Evolutionary conservation across 2,329 filamentous ascomycete genomes (phyloP).

Genomic region (Phoma sp.): DNA sequence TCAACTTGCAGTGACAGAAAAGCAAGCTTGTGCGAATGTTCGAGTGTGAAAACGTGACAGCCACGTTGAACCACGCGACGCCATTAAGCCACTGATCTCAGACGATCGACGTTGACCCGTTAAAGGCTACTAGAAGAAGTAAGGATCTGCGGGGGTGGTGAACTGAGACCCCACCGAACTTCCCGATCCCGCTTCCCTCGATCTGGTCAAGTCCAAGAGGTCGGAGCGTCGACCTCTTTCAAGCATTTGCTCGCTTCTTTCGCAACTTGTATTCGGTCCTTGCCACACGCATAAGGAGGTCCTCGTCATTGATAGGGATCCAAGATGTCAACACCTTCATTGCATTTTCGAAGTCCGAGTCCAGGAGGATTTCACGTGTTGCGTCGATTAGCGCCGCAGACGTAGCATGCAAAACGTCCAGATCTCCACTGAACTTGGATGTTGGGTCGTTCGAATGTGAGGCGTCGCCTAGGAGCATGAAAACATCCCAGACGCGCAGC

Average conservation of each 20-base stretch:
- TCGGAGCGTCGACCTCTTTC: conserved; percentile 23
- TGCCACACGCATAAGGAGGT: conserved; percentile 88
- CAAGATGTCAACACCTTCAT: conserved; percentile 97
- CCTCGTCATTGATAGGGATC: conserved; percentile 92
- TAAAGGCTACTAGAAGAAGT: conserved; percentile 33
- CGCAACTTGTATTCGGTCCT: conserved; percentile 83
- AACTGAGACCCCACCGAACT: conserved; percentile 14
- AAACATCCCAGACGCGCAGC: conserved; percentile 95
- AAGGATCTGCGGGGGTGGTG: conserved; percentile 22
- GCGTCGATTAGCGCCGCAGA: conserved; percentile 90
- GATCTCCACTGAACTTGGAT: conserved; percentile 61
- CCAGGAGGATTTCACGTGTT: conserved; percentile 83
- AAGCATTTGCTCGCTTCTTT: conserved; percentile 54
- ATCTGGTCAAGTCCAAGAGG: conserved; percentile 12
- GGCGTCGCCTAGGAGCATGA: conserved; percentile 87
- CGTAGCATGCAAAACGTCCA: conserved; percentile 89
- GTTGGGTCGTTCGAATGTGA: conserved; percentile 51
- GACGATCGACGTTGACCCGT: conserved; percentile 34
- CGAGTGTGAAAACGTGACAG: conserved; percentile 33
- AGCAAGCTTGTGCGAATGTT: conserved; percentile 20
- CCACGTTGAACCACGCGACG: conserved; percentile 43
- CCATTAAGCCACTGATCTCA: conserved; percentile 44
- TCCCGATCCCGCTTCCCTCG: conserved; percentile 20
- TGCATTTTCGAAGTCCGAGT: conserved; percentile 94
- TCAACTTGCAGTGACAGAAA: conserved; percentile 21